These are phyloP conservation scores for Teunomyces atbi DNA, from an alignment of 805 yeast genomes.

Conservation along the genomic window DNA sequence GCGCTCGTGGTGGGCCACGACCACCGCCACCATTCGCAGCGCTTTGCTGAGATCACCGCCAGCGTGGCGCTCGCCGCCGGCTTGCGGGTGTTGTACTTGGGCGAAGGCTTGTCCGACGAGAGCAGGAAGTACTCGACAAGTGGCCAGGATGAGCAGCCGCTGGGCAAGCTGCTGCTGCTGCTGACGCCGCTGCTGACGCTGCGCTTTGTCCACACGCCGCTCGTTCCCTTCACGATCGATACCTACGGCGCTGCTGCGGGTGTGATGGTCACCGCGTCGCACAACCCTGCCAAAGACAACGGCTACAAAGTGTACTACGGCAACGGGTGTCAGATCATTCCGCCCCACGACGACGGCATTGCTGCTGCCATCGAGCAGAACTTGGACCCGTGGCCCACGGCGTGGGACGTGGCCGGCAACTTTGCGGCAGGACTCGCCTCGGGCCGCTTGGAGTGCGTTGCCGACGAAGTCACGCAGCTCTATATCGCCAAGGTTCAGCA, in stretches of 20 bases:
- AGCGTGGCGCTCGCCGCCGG: constrained; percentile 69
- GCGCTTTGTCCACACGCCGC: constrained; percentile 73
- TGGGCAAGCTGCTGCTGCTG: not conserved
- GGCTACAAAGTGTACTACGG: constrained; percentile 93
- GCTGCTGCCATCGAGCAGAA: constrained; percentile 62
- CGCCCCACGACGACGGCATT: constrained; percentile 81
- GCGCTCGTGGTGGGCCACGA: constrained; percentile 85
- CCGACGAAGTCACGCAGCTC: constrained; percentile 37
- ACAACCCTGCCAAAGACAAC: constrained; percentile 80
- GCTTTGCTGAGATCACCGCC: constrained; percentile 79
- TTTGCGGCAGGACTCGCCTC: constrained; percentile 22
- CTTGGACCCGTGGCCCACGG: constrained; percentile 55
- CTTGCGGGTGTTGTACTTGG: constrained; percentile 64
- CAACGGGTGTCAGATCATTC: constrained; percentile 94
- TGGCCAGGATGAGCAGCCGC: constrained; percentile 1
- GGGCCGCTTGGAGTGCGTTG: constrained; percentile 37
- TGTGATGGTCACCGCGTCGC: constrained; percentile 91
- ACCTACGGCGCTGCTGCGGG: constrained; percentile 66
- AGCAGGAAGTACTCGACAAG: constrained; percentile 16
- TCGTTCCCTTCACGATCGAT: constrained; percentile 87
- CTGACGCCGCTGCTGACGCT: too few species aligned
- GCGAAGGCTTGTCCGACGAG: constrained; percentile 35
- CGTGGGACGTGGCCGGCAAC: constrained; percentile 46
- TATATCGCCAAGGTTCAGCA: constrained; percentile 35
- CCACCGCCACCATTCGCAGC: constrained; percentile 76